Evolutionary conservation across 2,329 filamentous ascomycete species (phyloP).

Genomic region (Amesomyces nigricolor): DNA sequence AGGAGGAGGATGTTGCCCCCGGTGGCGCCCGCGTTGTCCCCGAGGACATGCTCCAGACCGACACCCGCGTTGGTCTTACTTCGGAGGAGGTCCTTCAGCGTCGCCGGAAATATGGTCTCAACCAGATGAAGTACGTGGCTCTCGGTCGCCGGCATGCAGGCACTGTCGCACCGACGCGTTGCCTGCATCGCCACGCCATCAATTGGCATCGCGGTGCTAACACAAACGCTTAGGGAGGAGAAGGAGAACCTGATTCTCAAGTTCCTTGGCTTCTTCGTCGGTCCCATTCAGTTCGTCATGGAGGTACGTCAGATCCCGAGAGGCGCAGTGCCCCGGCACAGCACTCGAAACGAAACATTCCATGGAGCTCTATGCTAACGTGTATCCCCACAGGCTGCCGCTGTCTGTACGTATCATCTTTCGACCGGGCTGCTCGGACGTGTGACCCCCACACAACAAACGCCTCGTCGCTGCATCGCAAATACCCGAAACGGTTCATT

Average conservation of each 20-base stretch:
- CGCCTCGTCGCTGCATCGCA: slow-evolving; percentile 8
- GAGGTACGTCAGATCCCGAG: slow-evolving; percentile 52
- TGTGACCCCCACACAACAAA: not conserved
- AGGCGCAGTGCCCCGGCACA: slow-evolving; percentile 13
- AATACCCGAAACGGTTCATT: not conserved
- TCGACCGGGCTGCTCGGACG: slow-evolving; percentile 9
- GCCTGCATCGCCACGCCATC: not conserved
- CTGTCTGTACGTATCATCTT: slow-evolving; percentile 27
- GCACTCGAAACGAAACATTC: slow-evolving; percentile 25
- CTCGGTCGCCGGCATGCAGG: not conserved
- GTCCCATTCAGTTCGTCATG: slow-evolving; percentile 92
- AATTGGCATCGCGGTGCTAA: not conserved
- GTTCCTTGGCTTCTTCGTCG: slow-evolving; percentile 77
- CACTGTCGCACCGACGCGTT: not conserved
- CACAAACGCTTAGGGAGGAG: slow-evolving; percentile 50
- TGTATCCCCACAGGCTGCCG: slow-evolving; percentile 30
- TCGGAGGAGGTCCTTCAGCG: slow-evolving; percentile 59
- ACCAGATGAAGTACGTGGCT: slow-evolving; percentile 60
- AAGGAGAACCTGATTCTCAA: slow-evolving; percentile 80
- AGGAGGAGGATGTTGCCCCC: slow-evolving; percentile 40
- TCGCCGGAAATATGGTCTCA: slow-evolving; percentile 71
- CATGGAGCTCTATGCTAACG: slow-evolving; percentile 23
- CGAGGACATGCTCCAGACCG: slow-evolving; percentile 66
- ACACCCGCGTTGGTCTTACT: slow-evolving; percentile 63
- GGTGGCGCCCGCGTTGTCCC: slow-evolving; percentile 57